Evolutionary conservation across 23 red algal species (phyloP), one percentile per base, ranked within the genome.

Genomic region (Gracilaria caudata): DNA sequence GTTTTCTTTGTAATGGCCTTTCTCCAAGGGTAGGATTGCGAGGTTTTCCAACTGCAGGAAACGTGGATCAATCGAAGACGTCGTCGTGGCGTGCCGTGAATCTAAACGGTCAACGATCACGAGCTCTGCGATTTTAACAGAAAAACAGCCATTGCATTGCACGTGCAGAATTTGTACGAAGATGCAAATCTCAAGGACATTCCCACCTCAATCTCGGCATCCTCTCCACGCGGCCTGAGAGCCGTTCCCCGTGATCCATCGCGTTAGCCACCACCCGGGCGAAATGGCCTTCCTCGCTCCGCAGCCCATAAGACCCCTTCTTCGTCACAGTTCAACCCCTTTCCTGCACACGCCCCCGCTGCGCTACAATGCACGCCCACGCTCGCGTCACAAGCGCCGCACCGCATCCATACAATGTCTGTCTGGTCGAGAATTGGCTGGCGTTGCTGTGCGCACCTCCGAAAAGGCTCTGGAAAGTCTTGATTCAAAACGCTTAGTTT

Each of bases 401-500:
- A 25, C 63, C 79, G 57, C 51, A 45, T 45, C 82, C 21, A 32
- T 60, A 13, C 82, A 73, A 32, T 86, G 65, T 65, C 44, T 79
- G 40, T 79, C 86, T 40, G 71, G 60, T 49, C 86, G 53, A 14
- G 86, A 78, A 26, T 35, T 89, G 47, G 73, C 71, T 30, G 86
- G 49, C 73, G 58, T 72, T 65, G 86, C 86, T 53, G 71, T 79
- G 2, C 55, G 73, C 14, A 68, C 86, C 36, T 89, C 86, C 0
- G 74, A 78, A 51, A 68, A 68, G 43, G 70, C 73, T 66, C 29
- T 89, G 40, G 53, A 65, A 37, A 36, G 51, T 25, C 73, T 71
- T 38, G 63, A 89, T 65, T 43, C 89, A 13, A 92, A 95, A 39
- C 86, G 91, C 16, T 35, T 95, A 51, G 64, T 83, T 37, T 90